phyloP scores from a whole-genome alignment of 1,284 basidiomycete species.

The Ceratobasidium sp. region DNA sequence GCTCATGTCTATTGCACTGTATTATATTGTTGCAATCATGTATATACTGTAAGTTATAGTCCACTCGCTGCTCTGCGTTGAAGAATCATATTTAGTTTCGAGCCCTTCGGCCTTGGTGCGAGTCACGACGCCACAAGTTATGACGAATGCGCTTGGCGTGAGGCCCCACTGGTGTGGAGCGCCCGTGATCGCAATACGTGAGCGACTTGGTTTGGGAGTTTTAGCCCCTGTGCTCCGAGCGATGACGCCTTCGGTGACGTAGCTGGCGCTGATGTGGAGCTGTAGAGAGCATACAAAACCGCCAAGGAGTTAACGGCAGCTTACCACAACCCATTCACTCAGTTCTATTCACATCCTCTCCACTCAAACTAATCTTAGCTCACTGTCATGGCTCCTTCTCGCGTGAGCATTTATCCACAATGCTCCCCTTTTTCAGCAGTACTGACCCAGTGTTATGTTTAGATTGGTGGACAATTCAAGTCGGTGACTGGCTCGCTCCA shows the following conservation, averaged over 20 bases:
- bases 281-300: conserved; percentile 19
- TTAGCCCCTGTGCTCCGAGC: background rate
- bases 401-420: conserved; percentile 13
- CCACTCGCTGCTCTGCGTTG: background rate
- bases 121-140: background rate
- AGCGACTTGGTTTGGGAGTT: background rate
- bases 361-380: background rate
- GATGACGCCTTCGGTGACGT: conserved; percentile 11
- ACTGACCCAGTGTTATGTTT: background rate
- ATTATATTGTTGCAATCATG: conserved; percentile 6
- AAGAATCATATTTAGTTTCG: background rate
- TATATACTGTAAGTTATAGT: conserved; percentile 20
- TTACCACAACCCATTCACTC: conserved; percentile 19
- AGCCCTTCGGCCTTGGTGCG: background rate
- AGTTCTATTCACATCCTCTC: conserved; percentile 7
- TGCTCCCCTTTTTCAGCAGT: background rate
- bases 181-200: conserved; percentile 2
- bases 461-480: conserved; percentile 36
- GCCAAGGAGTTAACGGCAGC: conserved; percentile 8
- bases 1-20: background rate
- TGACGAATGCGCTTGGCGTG: conserved; percentile 12
- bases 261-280: background rate
- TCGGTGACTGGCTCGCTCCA: conserved; percentile 33
- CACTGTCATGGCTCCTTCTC: conserved; percentile 36
- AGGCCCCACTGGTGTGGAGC: conserved; percentile 11